These are phyloP conservation scores for Phytophthora rubi DNA, from an alignment of 352 stramenopile genomes.

Conservation along the genomic window DNA sequence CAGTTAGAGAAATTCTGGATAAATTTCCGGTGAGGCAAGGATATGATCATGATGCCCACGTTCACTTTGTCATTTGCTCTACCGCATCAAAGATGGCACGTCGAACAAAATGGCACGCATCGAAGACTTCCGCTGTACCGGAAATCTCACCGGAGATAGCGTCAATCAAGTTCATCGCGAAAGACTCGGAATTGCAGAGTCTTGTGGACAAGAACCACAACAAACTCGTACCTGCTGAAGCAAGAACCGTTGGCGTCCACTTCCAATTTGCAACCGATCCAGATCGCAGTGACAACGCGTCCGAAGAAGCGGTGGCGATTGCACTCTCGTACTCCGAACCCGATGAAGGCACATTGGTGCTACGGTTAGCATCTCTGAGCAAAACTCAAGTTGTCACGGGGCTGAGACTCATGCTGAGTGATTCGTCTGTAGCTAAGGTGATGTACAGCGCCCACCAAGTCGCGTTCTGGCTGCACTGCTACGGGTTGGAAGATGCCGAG, in stretches of 20 bases:
- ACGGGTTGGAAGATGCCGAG: not conserved
- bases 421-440: slow-evolving; percentile 9
- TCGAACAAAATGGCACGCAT: not conserved
- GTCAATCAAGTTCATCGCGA: not conserved
- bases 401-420: not conserved
- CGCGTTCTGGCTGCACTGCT: slow-evolving; percentile 3
- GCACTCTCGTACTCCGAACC: not conserved
- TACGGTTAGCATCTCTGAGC: not conserved
- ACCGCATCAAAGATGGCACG: not conserved
- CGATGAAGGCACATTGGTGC: not conserved
- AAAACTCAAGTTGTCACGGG: not conserved
- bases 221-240: not conserved
- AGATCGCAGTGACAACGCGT: not conserved
- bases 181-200: not conserved
- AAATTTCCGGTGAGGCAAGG: no score
- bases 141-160: not conserved
- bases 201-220: not conserved
- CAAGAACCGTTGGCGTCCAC: not conserved
- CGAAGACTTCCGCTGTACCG: not conserved
- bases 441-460: slow-evolving; percentile 18
- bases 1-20: no score
- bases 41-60: no score
- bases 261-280: not conserved
- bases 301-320: not conserved
- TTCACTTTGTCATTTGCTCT: not conserved